These are phyloP conservation scores for Puccinia horiana DNA, from an alignment of 1,284 basidiomycete species.

Conservation along the genomic window DNA sequence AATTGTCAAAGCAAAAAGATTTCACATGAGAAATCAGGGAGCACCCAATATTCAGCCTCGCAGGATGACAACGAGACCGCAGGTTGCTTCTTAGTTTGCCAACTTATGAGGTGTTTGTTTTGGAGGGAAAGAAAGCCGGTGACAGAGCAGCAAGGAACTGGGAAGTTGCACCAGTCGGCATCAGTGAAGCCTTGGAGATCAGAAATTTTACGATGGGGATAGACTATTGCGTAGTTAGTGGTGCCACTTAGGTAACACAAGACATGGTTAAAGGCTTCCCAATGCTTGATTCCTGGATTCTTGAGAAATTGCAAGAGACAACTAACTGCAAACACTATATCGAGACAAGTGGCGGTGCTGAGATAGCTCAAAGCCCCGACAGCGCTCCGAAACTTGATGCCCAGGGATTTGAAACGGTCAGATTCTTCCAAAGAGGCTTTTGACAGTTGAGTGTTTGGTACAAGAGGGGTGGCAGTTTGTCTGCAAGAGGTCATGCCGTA, in stretches of 20 bases:
- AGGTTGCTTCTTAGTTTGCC: constrained; percentile 23
- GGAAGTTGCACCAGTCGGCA: constrained; percentile 29
- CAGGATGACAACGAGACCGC: background rate
- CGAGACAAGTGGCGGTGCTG: background rate
- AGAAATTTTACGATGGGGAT: background rate
- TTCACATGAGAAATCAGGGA: background rate
- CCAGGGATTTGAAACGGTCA: background rate
- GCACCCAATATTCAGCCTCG: background rate
- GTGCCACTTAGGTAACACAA: constrained; percentile 1
- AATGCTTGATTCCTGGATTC: constrained; percentile 5
- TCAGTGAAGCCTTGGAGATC: background rate
- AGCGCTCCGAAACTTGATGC: constrained; percentile 7
- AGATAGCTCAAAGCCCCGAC: constrained; percentile 14
- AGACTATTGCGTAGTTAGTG: background rate
- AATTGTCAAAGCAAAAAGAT: background rate
- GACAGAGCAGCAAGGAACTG: background rate
- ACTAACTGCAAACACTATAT: background rate
- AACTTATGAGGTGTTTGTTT: background rate
- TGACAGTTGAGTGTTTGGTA: background rate
- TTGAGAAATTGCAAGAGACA: background rate
- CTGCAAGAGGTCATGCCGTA: background rate
- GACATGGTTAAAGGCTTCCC: constrained; percentile 15
- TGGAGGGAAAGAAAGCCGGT: background rate
- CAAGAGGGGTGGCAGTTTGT: background rate
- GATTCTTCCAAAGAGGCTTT: background rate